Conservation (phyloP, 306 rosid species). For the Quercus bicolor region DNA sequence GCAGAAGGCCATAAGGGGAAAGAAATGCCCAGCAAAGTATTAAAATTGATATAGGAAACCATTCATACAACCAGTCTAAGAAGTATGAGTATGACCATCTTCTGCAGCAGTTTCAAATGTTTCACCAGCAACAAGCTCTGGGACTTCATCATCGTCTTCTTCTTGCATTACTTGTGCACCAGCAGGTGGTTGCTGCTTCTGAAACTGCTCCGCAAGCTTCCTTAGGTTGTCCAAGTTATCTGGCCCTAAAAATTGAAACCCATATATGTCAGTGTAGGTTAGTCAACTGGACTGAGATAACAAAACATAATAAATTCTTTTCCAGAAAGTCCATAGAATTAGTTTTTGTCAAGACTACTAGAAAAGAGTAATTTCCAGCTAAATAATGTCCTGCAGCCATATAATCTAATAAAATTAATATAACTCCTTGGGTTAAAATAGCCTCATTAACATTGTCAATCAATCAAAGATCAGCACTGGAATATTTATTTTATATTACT, state of each 20-base stretch:
- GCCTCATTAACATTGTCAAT: background rate
- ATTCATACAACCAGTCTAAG: background rate
- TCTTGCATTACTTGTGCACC: background rate
- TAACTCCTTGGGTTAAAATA: background rate
- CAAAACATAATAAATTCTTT: background rate
- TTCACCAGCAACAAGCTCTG: constrained; percentile 2
- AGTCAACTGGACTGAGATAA: background rate
- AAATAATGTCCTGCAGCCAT: background rate
- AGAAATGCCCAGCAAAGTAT: background rate
- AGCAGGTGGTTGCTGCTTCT: background rate
- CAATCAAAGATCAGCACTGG: background rate
- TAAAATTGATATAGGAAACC: background rate
- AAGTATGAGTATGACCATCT: background rate
- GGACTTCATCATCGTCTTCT: background rate
- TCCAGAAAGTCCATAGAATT: background rate
- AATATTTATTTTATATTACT: background rate
- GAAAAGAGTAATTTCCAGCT: background rate
- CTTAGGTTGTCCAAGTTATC: constrained; percentile 7
- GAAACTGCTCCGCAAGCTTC: background rate
- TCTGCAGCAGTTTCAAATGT: constrained; percentile 6
- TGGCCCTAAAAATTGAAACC: constrained; percentile 3
- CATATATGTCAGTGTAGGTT: background rate
- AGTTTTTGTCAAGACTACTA: background rate
- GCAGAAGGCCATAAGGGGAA: background rate
- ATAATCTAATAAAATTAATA: background rate